Evolutionary conservation across 345 rosid species (phyloP).

Genomic region (Abelmoschus esculentus): DNA sequence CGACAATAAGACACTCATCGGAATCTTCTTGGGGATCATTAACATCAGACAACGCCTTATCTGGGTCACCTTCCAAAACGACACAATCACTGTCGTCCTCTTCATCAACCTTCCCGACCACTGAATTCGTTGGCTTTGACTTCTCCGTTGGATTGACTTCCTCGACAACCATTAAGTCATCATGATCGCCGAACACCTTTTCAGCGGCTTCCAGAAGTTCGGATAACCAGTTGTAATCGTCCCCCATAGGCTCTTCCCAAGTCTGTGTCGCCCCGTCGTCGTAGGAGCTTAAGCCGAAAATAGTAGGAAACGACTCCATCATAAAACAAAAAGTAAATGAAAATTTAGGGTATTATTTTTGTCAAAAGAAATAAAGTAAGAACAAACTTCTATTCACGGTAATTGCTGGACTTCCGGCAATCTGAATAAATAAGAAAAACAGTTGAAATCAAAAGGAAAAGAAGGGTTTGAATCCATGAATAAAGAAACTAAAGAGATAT

Average conservation of each 20-base stretch:
- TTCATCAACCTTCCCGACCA: not conserved
- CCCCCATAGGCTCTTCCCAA: conserved; percentile 16
- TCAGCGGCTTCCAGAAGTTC: conserved; percentile 22
- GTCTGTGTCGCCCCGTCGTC: conserved; percentile 28
- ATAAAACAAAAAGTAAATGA: not conserved
- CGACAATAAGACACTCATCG: conserved; percentile 45
- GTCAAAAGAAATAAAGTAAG: not conserved
- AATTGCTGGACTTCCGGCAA: not conserved
- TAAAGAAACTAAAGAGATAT: not conserved
- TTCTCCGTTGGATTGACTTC: conserved; percentile 34
- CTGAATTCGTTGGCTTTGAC: conserved; percentile 13
- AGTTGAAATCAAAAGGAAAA: not conserved
- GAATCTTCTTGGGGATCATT: conserved; percentile 16
- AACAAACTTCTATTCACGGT: not conserved
- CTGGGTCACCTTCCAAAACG: conserved; percentile 54
- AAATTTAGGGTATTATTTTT: not conserved
- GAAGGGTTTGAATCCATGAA: not conserved
- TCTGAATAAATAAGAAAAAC: not conserved
- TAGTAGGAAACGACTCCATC: conserved; percentile 19
- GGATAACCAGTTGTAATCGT: conserved; percentile 35
- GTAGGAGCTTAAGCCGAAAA: conserved; percentile 55
- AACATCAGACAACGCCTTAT: conserved; percentile 22
- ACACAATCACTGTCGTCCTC: conserved; percentile 53
- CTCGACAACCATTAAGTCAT: conserved; percentile 46
- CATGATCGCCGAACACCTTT: conserved; percentile 20